Evolutionary conservation across 2,329 filamentous ascomycete species (phyloP), one percentile per base, ranked within the genome.

Genomic region (Corinectria fuckeliana): DNA sequence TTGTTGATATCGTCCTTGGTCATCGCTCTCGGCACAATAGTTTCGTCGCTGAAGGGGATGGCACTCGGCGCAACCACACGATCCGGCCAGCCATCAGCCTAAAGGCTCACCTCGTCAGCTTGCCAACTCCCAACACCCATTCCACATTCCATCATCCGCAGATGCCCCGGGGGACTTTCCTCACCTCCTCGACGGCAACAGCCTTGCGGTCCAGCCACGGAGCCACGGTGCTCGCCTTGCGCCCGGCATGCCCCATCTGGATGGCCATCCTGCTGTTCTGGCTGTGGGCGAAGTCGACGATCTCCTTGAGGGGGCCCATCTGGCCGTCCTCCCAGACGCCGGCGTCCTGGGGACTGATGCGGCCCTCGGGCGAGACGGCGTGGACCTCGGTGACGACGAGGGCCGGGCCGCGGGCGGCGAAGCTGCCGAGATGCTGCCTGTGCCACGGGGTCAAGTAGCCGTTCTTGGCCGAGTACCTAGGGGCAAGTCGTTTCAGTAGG

Each of bases 271-370:
- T 82, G 69, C 88, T 85, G 64, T 78, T 80, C 70, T 91, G 89
- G 16, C 81, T 83, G 26, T 70, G 68, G 0, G 84, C 85, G 58
- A 91, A 91, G 42, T 91, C 88, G 2, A 87, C 82, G 8, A 89
- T 80, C 26, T 80, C 78, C 61, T 78, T 81, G 44, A 90, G 74
- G 0, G 82, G 81, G 59, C 80, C 87, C 55, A 89, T 86, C 65
- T 93, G 90, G 1, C 81, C 83, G 70, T 93, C 90, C 58, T 87
- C 82, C 89, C 90, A 93, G 3, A 93, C 72, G 0, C 90, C 89
- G 10, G 76, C 72, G 67, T 91, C 88, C 67, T 91, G 80, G 0
- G 89, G 90, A 0, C 88, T 91, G 74, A 92, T 92, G 20, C 91
- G 82, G 9, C 91, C 90, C 64, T 90, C 82, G 0, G 88, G 76